These are phyloP conservation scores for Flueggea neowawraea DNA, from an alignment of 441 rosid genomes.

Conservation along the genomic window DNA sequence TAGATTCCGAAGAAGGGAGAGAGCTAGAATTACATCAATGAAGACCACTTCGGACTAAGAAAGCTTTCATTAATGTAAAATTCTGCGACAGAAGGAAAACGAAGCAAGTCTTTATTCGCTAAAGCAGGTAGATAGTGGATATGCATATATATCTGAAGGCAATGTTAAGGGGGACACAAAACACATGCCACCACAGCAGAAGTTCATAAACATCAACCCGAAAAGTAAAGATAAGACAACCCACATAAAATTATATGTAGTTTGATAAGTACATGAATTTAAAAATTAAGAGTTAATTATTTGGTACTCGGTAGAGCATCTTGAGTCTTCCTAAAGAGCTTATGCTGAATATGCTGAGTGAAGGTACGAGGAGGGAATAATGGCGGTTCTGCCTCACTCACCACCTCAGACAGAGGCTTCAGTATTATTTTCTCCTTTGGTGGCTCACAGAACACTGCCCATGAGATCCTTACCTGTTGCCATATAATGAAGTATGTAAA, in stretches of 20 bases:
- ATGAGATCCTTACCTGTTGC: slow-evolving; percentile 89
- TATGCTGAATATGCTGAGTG: slow-evolving; percentile 73
- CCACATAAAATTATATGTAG: background rate
- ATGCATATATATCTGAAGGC: no score
- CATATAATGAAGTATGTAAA: no score
- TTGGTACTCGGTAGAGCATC: slow-evolving; percentile 10
- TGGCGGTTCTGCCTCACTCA: slow-evolving; percentile 63
- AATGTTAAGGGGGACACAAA: no score
- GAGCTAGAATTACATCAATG: no score
- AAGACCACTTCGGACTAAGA: no score
- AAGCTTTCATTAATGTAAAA: no score
- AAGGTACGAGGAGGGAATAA: slow-evolving; percentile 87
- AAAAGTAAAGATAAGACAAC: background rate
- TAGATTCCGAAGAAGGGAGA: no score
- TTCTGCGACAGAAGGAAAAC: no score
- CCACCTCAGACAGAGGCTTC: slow-evolving; percentile 66
- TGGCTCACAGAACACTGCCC: slow-evolving; percentile 98
- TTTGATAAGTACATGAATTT: background rate
- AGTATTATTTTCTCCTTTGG: slow-evolving; percentile 92
- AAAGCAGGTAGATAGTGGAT: no score
- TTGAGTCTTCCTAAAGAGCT: slow-evolving; percentile 65
- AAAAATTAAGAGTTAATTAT: background rate
- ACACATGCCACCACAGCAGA: no score
- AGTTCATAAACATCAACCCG: no score
- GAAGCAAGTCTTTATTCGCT: no score